Evolutionary conservation across 345 rosid species (phyloP).

Genomic region (Linum tenue): DNA sequence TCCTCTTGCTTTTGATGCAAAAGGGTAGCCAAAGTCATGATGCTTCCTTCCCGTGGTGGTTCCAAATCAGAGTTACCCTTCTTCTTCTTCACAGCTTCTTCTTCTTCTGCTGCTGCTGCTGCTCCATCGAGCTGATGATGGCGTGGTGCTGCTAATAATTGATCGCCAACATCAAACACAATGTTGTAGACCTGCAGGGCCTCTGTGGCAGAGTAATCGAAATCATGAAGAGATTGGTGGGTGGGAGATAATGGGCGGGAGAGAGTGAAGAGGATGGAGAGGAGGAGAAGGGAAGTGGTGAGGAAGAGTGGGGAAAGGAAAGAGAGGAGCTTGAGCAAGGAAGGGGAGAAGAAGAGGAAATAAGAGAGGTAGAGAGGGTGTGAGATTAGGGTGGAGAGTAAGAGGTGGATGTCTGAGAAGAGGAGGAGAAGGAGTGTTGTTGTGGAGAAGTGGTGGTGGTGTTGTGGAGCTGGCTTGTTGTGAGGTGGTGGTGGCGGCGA

Average conservation of each 20-base stretch:
- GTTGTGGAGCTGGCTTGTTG: no score
- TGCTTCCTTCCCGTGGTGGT: slow-evolving; percentile 4
- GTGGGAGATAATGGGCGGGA: slow-evolving; percentile 18
- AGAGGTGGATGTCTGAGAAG: slow-evolving; percentile 37
- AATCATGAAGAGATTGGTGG: slow-evolving; percentile 8
- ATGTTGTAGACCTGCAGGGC: slow-evolving; percentile 58
- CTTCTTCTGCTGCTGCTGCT: neutral
- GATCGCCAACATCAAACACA: slow-evolving; percentile 32
- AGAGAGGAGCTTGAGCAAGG: slow-evolving; percentile 60
- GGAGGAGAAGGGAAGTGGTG: slow-evolving; percentile 67
- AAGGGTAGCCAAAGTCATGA: slow-evolving; percentile 4
- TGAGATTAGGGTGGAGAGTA: slow-evolving; percentile 43
- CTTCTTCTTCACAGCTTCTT: slow-evolving; percentile 18
- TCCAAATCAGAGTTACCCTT: slow-evolving; percentile 1
- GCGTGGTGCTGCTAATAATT: neutral
- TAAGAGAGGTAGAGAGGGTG: slow-evolving; percentile 45
- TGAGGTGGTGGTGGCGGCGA: no score
- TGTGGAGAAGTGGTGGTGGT: no score
- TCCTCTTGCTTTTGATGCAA: slow-evolving; percentile 20
- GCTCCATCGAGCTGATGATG: no score
- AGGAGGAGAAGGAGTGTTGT: slow-evolving; percentile 13
- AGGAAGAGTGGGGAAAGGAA: slow-evolving; percentile 78
- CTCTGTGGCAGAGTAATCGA: slow-evolving; percentile 19
- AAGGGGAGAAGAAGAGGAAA: slow-evolving; percentile 55
- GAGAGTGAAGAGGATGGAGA: slow-evolving; percentile 44